phyloP scores from a whole-genome alignment of 2,329 filamentous ascomycete genomes.

The Hymenoscyphus repandus region DNA sequence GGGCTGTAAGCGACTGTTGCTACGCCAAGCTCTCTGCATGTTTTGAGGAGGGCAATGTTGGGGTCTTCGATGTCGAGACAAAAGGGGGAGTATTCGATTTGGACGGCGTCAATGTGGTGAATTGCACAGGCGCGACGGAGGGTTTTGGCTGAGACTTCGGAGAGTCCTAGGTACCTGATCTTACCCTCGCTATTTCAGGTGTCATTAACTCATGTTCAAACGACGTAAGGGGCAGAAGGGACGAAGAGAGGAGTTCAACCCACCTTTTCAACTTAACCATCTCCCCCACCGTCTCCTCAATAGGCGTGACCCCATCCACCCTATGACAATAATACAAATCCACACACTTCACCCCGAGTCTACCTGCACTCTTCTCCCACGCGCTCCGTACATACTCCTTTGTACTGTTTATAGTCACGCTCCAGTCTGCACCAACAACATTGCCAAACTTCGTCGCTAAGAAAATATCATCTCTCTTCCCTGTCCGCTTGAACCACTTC shows the following conservation, averaged over 20 bases:
- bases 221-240: neutral
- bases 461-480: slow-evolving; percentile 43
- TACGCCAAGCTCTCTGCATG: slow-evolving; percentile 53
- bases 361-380: slow-evolving; percentile 36
- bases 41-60: slow-evolving; percentile 41
- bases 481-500: slow-evolving; percentile 42
- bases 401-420: slow-evolving; percentile 29
- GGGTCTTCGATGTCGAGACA: slow-evolving; percentile 52
- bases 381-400: slow-evolving; percentile 38
- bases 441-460: slow-evolving; percentile 47
- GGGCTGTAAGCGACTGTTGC: slow-evolving; percentile 54
- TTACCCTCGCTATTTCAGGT: slow-evolving; percentile 42
- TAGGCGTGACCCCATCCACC: slow-evolving; percentile 34
- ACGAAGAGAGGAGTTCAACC: neutral
- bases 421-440: slow-evolving; percentile 11
- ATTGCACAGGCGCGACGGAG: slow-evolving; percentile 46
- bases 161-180: slow-evolving; percentile 52
- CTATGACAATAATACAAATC: slow-evolving; percentile 34
- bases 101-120: slow-evolving; percentile 45
- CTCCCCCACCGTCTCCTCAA: slow-evolving; percentile 39
- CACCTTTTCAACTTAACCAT: slow-evolving; percentile 36
- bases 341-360: slow-evolving; percentile 38
- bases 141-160: slow-evolving; percentile 44
- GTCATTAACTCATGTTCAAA: neutral
- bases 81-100: slow-evolving; percentile 51